A percentile compares a stretch with the other conserved stretches of the same genome.
phyloP scores from a whole-genome alignment of 352 stramenopile species.

The Peronosclerospora sorghi region DNA sequence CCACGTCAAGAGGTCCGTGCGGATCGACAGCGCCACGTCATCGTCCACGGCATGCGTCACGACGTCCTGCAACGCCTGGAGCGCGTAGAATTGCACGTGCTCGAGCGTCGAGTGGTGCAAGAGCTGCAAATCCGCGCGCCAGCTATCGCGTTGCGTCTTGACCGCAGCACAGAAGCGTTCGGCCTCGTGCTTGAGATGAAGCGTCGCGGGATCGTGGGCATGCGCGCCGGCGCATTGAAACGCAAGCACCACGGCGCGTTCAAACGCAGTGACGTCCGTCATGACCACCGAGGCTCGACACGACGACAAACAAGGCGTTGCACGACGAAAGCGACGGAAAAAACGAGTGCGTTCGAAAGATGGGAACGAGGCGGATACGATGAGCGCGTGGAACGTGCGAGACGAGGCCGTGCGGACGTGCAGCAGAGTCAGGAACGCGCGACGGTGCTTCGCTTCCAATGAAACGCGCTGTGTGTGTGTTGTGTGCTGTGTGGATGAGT shows the following conservation, averaged over 20 bases:
- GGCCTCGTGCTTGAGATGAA: slow-evolving; percentile 56
- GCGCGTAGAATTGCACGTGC: slow-evolving; percentile 75
- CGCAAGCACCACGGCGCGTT: slow-evolving; percentile 63
- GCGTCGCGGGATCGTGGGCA: slow-evolving; percentile 31
- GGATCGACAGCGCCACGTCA: slow-evolving; percentile 36
- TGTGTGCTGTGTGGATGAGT: too few relatives aligned
- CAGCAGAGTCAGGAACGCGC: too few relatives aligned
- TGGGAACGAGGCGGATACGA: neutral
- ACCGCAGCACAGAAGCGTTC: slow-evolving; percentile 54
- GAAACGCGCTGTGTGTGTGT: too few relatives aligned
- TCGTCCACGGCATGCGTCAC: slow-evolving; percentile 32
- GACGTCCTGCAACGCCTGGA: slow-evolving; percentile 65
- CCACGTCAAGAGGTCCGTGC: slow-evolving; percentile 48
- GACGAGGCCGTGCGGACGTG: too few relatives aligned
- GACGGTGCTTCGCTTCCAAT: too few relatives aligned
- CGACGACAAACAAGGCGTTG: neutral
- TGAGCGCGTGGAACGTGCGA: too few relatives aligned
- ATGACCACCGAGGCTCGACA: slow-evolving; percentile 7
- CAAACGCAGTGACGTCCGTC: slow-evolving; percentile 40
- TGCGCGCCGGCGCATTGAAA: slow-evolving; percentile 70
- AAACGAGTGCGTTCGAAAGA: slow-evolving; percentile 1
- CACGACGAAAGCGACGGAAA: neutral
- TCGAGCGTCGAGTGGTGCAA: slow-evolving; percentile 56
- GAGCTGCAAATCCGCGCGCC: slow-evolving; percentile 52
- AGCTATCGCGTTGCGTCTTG: slow-evolving; percentile 40